Evolutionary conservation across 352 stramenopile species (phyloP), one percentile per base, ranked within the genome.

Genomic region (Phytophthora podocarpi): DNA sequence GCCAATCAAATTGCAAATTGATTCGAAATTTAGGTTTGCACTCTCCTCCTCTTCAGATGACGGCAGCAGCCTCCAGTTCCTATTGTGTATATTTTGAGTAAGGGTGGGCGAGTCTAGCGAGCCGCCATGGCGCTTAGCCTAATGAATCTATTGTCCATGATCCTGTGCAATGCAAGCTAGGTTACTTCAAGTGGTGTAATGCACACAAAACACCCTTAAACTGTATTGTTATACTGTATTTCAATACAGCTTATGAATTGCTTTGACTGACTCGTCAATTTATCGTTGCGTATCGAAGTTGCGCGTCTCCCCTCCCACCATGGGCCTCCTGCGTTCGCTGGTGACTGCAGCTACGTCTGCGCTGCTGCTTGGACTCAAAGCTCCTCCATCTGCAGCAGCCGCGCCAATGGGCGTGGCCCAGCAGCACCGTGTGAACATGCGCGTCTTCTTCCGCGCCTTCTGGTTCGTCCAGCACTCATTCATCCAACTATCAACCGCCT

Each of bases 361-460:
- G 18, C 41, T 65, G 31, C 49, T 77, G 16, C 48, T 80, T 15
- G 45, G 57, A 23, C 3, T 71, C 15, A 23, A 56, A 57, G 56
- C 21, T n/a, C 58, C 66, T 20, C 4, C 16, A 18, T 26, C 40
- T 12, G 26, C 24, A 43, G 42, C 59, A 2, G 49, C 53, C 16
- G 37, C 41, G 5, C 41, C 52, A 11, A 54, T 34, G 16, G 64
- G 50, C 18, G 67, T 84, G 10, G 24, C 54, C n/a, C 48, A 57
- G 27, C 65, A 77, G 37, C 63, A 84, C 40, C 76, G 74, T 55
- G 74, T 93, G n/a, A 64, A 70, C n/a, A 35, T 93, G 26, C 68
- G 75, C 32, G 76, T 93, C 36, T 84, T 82, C 51, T 93, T 87
- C 63, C 84, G 84, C 35, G 84, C 82, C 1, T 93, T 88, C 68